These are phyloP conservation scores for Corinectria fuckeliana DNA, from an alignment of 2,329 filamentous ascomycete genomes.

Conservation along the genomic window DNA sequence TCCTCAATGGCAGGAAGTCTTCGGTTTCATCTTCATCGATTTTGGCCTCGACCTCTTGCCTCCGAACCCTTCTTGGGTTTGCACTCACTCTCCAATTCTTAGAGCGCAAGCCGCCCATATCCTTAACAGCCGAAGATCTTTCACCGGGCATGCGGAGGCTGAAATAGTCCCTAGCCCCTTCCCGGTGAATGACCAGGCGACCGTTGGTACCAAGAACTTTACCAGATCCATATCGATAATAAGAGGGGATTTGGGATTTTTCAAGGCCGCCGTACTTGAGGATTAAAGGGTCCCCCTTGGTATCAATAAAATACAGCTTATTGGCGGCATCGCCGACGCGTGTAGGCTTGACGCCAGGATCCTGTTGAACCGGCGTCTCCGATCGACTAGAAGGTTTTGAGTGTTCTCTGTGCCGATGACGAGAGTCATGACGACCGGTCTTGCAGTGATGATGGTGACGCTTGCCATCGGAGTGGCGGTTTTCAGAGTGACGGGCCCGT, in stretches of 20 bases:
- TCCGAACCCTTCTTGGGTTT: constrained; percentile 49
- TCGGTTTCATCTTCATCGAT: constrained; percentile 42
- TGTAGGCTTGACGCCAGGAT: background rate
- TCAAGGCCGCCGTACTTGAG: constrained; percentile 76
- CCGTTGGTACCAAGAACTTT: constrained; percentile 70
- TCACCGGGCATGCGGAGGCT: constrained; percentile 55
- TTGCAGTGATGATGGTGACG: constrained; percentile 27
- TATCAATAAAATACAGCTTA: constrained; percentile 67
- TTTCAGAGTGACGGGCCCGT: constrained; percentile 30
- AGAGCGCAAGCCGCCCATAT: constrained; percentile 57
- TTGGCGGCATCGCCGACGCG: constrained; percentile 26
- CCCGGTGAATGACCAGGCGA: constrained; percentile 70
- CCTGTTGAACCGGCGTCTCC: constrained; percentile 15
- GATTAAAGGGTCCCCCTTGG: constrained; percentile 78
- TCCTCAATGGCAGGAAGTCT: constrained; percentile 57
- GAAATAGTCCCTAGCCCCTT: constrained; percentile 63
- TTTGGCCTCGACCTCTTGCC: constrained; percentile 30
- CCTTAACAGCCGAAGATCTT: constrained; percentile 37
- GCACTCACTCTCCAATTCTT: constrained; percentile 48
- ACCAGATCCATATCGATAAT: constrained; percentile 72
- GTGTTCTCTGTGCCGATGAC: constrained; percentile 19
- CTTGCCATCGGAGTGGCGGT: constrained; percentile 24
- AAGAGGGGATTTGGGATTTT: constrained; percentile 73
- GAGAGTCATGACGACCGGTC: constrained; percentile 24
- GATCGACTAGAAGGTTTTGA: constrained; percentile 5